phyloP scores from a whole-genome alignment of 768 basidiomycete species.

The Amanita pallidorosea region DNA sequence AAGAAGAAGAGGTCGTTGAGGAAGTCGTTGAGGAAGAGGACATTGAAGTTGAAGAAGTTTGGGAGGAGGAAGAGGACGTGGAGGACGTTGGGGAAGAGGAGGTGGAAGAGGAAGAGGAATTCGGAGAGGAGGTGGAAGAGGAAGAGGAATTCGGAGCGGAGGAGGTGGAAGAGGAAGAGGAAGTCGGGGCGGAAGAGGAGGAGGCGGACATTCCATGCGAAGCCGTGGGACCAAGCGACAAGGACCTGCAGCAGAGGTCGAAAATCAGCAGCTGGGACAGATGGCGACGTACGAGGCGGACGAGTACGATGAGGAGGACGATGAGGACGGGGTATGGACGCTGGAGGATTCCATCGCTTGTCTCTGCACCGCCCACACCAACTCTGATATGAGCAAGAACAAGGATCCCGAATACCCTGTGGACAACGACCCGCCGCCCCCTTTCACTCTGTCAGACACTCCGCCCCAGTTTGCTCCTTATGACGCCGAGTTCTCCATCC shows the following conservation, averaged over 20 bases:
- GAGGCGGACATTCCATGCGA: constrained; percentile 5
- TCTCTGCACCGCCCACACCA: background rate
- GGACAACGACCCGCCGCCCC: background rate
- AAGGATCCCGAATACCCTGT: background rate
- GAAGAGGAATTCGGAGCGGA: background rate
- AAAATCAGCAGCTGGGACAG: constrained; percentile 3
- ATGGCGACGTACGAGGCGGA: background rate
- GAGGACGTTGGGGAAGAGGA: background rate
- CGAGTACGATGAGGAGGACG: constrained; percentile 1
- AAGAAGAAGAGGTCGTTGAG: background rate
- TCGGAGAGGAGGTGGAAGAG: background rate
- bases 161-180: constrained; percentile 4
- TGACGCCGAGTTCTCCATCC: constrained; percentile 47
- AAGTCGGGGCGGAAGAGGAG: constrained; percentile 1
- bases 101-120: background rate
- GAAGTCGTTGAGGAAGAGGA: constrained; percentile 9
- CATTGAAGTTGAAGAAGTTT: background rate
- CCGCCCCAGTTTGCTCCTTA: constrained; percentile 59
- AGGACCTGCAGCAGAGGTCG: background rate
- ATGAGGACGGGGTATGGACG: constrained; percentile 7
- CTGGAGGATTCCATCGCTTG: background rate
- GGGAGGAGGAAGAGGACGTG: background rate
- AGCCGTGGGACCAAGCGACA: constrained; percentile 2
- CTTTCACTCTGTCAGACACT: background rate
- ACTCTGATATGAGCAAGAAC: background rate